phyloP scores from a whole-genome alignment of 139 green algal species.

The Micractinium conductrix region DNA sequence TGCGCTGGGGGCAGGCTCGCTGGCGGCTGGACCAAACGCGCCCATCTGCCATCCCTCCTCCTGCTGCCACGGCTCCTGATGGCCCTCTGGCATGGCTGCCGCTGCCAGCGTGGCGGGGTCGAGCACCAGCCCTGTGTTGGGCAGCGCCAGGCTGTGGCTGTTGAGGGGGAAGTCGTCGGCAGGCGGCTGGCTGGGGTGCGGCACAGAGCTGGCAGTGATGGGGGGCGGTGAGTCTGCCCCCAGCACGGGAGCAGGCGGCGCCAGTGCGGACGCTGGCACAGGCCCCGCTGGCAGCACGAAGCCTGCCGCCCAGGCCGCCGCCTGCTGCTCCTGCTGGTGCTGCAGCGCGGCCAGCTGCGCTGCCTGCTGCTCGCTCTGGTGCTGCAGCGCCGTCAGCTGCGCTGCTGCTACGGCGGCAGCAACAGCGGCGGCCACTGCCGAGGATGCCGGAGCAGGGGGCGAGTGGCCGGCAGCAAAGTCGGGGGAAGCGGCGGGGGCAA shows the following conservation, averaged over 20 bases:
- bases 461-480: too few species aligned
- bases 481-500: too few species aligned
- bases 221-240: neutral
- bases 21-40: too few species aligned
- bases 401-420: neutral
- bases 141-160: neutral
- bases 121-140: neutral
- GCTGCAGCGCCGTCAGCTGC: neutral
- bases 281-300: neutral
- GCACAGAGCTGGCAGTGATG: neutral
- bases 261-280: neutral
- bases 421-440: neutral
- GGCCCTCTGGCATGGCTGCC: neutral
- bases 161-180: neutral
- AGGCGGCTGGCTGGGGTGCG: neutral
- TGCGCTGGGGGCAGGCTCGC: neutral
- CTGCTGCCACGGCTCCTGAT: neutral
- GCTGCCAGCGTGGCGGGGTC: neutral
- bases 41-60: too few species aligned
- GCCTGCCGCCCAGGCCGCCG: neutral
- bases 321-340: constrained; percentile 8
- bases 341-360: neutral
- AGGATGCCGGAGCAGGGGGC: too few species aligned
- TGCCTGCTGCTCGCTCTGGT: neutral
- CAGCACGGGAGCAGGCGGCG: neutral